Base-by-base conservation (phyloP, 768 basidiomycete species). In the Hirschioporus abietinus region DNA sequence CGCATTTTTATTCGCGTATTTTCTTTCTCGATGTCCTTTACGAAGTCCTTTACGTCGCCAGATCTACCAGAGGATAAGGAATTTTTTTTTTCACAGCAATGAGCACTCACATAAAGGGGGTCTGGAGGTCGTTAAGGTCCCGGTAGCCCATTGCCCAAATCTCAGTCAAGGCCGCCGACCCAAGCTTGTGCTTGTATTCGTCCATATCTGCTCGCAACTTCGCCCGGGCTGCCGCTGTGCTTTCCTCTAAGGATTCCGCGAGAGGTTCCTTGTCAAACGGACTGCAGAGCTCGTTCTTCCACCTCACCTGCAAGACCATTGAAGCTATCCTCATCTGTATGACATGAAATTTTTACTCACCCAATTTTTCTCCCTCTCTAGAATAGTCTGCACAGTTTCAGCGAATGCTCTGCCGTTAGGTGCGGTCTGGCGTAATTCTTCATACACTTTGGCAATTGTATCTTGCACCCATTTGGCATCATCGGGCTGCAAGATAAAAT, bases 351-450 rank as follows among this genome's bases (percentile, higher is more conserved):
- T n/a, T 23, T 17, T 1, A 67, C 75, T 23, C 8, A 76, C 86
- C 94, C 94, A 96, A 72, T 93, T 95, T 74, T 86, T 88, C 77
- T 96, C 94, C 63, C 93, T 82, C 70, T 92, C 88, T 7, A 95
- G 80, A 36, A 95, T 88, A 9, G 83, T 79, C 64, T 75, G 79
- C 26, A 91, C 88, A 0, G 91, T 91, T 15, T 93, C 91, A 0
- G 89, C 83, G 74, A 95, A 93, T 30, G 83, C 80, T 10, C 88
- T 83, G 0, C 93, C 93, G 67, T 87, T 90, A 0, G 93, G 92
- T 17, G 90, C 82, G 1, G 93, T 94, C 71, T 89, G 86, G 17
- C 86, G 84, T 26, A 95, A 78, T 70, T 85, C 84, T 17, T 82
- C 81, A 4, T 77, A 75, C 0, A 77, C 78, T 73, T 88, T 89